Base-by-base conservation (phyloP, 345 rosid species). In the Linum tenue region DNA sequence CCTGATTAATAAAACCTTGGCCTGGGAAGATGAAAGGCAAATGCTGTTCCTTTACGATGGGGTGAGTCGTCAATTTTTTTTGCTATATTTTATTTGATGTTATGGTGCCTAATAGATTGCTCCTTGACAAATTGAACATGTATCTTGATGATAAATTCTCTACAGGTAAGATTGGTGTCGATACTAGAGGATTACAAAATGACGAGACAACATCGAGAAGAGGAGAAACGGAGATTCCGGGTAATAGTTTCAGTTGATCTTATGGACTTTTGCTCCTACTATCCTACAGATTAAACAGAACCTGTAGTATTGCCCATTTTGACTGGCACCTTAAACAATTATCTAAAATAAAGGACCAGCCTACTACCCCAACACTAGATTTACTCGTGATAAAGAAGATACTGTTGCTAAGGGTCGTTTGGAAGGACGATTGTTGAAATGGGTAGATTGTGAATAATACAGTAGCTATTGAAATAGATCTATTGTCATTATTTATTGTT, bases 141-240 rank as follows among this genome's bases (percentile, higher is more conserved):
- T 56, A 14, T 50, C 7, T 57, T 61, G 51, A 63, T 67, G 51
- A 67, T 67, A 22, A 22, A 57, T 62, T 63, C n/a, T 57, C 64
- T 72, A 3, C 82, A 90, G 99, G 91, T 72, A 39, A 77, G 99
- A 16, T 69, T 94, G 63, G 90, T 90, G 62, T 78, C 92, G 0
- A 82, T 94, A 77, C 80, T 94, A 60, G 91, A 89, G 62, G 98
- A 89, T 75, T 92, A 92, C 84, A 87, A 88, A 74, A 70, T 85
- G 63, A 75, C 96, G 67, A 84, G 99, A 66, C 85, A 75, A 72
- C 90, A 78, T 40, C 90, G 81, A 61, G 96, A 90, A 81, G 97
- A 86, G 69, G 95, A 94, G 81, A 94, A 88, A 80, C 88, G 70
- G 81, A 83, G 95, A 90, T 78, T 15, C 83, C 67, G 86, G 88